Base-by-base conservation (phyloP, 345 rosid species). In the Gossypium anomalum region DNA sequence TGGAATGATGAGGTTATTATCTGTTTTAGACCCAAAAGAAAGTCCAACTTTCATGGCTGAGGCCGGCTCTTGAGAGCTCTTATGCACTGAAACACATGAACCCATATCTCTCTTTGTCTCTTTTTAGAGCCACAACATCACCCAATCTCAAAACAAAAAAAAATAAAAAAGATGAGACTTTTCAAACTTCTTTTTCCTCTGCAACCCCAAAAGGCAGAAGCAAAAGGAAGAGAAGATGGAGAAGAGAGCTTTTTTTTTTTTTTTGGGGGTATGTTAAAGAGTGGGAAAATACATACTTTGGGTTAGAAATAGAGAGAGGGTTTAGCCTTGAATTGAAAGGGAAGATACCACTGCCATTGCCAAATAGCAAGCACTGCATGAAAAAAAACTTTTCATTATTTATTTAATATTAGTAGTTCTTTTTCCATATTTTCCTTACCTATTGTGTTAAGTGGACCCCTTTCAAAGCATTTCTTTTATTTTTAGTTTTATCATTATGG, bases 71-170 rank as follows among this genome's bases (percentile, higher is more conserved):
- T 70, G 47, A 27, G 84, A 20, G 52, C 48, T 80, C 75, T 77
- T 73, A 70, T 78, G 83, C 41, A 82, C 76, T 6, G 90, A 85
- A 14, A 74, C 88, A 70, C 85, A 89, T 20, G 85, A 81, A 81
- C 92, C 92, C 92, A 89, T 88, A 13, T 74, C 61, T 58, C 6
- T 19, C 15, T 60, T 8, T 25, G 1, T 25, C 2, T 15, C 10
- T 23, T 5, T 23, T 58, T 20, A 68, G 25, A 69, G 12, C 74
- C 29, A 71, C 41, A 71, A n/a, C 71, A 56, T 57, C 71, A 56
- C 20, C 64, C 49, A 53, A 13, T 60, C 64, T 25, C 43, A 60
- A 38, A 59, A 17, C 41, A 62, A 19, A 1, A 9, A 45, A 44
- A 74, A 72, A 48, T 15, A 16, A 45, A 44, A 74, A 72, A 55